Conservation (phyloP, 805 yeast species). For the Sugiyamaella qingdaonensis region DNA sequence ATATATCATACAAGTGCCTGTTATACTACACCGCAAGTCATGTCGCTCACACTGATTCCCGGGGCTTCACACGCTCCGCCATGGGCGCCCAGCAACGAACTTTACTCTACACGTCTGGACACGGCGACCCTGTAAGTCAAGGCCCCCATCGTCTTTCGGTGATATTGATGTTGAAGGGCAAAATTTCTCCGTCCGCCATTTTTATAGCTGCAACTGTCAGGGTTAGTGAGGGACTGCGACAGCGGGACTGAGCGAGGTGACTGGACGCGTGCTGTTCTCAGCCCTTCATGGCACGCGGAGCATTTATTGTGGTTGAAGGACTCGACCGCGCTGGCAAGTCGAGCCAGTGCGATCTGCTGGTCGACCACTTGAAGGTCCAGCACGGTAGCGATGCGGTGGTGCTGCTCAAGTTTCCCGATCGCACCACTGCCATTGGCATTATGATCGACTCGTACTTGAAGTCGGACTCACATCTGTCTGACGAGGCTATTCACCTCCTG, state of each 20-base stretch:
- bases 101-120: conserved; percentile 21
- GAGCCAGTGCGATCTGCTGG: conserved; percentile 59
- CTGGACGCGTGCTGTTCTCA: background rate
- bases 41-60: conserved; percentile 36
- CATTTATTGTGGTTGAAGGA: conserved; percentile 81
- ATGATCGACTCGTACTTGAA: conserved; percentile 68
- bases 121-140: background rate
- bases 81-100: conserved; percentile 36
- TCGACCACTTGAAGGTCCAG: conserved; percentile 26
- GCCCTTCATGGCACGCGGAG: conserved; percentile 48
- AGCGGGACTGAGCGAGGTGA: background rate
- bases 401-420: conserved; percentile 79
- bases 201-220: background rate
- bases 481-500: conserved; percentile 78
- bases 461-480: conserved; percentile 49
- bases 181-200: conserved; percentile 7
- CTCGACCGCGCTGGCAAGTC: conserved; percentile 93
- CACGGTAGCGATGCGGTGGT: conserved; percentile 36
- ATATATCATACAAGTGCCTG: background rate
- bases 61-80: conserved; percentile 28
- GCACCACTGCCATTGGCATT: conserved; percentile 76
- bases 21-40: background rate
- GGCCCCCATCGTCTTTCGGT: conserved; percentile 9
- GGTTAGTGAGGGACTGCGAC: background rate
- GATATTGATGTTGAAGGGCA: conserved; percentile 19